These are phyloP conservation scores for Blastobotrys apis DNA, from an alignment of 1,139 yeast genomes.

Conservation along the genomic window DNA sequence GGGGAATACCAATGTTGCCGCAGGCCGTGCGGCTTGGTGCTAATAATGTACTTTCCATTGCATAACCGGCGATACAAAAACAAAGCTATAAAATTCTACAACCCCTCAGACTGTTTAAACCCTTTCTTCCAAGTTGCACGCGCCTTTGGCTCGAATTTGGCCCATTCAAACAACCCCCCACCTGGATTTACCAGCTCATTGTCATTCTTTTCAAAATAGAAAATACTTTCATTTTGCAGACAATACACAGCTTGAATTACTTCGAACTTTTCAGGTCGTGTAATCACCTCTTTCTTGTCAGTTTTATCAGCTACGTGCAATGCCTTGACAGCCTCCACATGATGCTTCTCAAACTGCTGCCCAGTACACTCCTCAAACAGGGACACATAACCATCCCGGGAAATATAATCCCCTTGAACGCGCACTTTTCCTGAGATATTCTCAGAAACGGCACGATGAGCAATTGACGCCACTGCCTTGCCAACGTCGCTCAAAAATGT, in stretches of 20 bases:
- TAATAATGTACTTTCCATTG: too few relatives aligned
- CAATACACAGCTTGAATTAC: slow-evolving; percentile 5
- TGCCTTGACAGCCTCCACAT: not conserved
- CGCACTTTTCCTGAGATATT: slow-evolving; percentile 45
- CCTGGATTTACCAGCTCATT: not conserved
- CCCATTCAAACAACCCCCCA: slow-evolving; percentile 3
- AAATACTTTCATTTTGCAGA: not conserved
- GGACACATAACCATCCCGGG: slow-evolving; percentile 41
- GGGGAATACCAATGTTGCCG: too few relatives aligned
- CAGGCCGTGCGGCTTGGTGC: too few relatives aligned
- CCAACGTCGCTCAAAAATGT: slow-evolving; percentile 48
- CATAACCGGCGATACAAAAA: too few relatives aligned
- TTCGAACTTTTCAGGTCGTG: slow-evolving; percentile 7
- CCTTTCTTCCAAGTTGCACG: not conserved
- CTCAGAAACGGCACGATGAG: slow-evolving; percentile 13
- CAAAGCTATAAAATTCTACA: slow-evolving; percentile 1
- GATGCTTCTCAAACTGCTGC: not conserved
- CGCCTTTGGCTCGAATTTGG: slow-evolving; percentile 3
- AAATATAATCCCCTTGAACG: slow-evolving; percentile 42
- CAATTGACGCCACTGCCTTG: slow-evolving; percentile 43
- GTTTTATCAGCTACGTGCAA: not conserved
- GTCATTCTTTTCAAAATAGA: not conserved
- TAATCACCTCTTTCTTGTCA: not conserved
- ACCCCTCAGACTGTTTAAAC: slow-evolving; percentile 2
- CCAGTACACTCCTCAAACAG: slow-evolving; percentile 42